Base-by-base conservation (phyloP, 2,329 filamentous ascomycete genomes). In the Ciborinia camelliae region DNA sequence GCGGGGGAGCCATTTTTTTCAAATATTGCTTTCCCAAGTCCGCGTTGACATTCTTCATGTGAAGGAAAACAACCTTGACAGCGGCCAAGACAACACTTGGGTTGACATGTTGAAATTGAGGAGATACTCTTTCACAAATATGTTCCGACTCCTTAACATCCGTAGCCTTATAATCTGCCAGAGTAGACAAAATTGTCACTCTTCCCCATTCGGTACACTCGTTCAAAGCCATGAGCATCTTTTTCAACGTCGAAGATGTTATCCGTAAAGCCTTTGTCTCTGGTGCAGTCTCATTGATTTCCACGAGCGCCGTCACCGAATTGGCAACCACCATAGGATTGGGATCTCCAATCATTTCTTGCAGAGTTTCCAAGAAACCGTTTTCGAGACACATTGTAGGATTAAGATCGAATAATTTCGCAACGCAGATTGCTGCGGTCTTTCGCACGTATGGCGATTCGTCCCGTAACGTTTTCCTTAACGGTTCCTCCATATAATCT, bases 251-350 rank as follows among this genome's bases (percentile, higher is more conserved):
- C 66, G 87, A 83, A 2, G 91, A 84, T 1, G 90, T 96, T 67
- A 99, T 89, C 57, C 91, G 82, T 63, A 99, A 81, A 5, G 94
- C 95, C 68, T 87, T 87, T 1, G 93, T 97, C 76, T 98, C 94
- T 14, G 95, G 95, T 0, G 93, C 90, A 0, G 91, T 87, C 76
- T 99, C 93, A 71, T 84, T 84, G 74, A 99, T 99, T 76, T 99
- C 95, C 10, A 91, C 89, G 60, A 99, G 82, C 3, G 95, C 95
- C 68, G 93, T 94, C 10, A 99, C 95, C 18, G 92, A 95, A 79
- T 99, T 99, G 68, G 95, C 95, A 65, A 99, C 95, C 4, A 99
- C 95, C 94, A 98, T 99, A 3, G 95, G 95, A 76, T 99, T 99
- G 3, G 95, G 91, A 76, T 99, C 95, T 62, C 92, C 94, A 70